phyloP scores from a whole-genome alignment of 768 basidiomycete species.

The Clitopilus passeckerianus region DNA sequence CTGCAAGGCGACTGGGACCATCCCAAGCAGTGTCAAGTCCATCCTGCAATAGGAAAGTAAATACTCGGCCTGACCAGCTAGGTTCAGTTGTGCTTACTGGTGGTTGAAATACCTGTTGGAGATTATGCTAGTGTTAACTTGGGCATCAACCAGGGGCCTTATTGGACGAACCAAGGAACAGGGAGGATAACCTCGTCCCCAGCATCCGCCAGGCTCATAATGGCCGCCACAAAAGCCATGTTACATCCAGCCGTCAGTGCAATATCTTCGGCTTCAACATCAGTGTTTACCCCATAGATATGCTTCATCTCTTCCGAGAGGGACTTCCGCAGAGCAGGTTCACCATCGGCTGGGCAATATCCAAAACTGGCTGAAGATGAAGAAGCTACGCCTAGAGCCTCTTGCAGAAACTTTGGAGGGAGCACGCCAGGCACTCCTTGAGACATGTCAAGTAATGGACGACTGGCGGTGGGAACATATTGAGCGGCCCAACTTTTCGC shows the following conservation, averaged over 20 bases:
- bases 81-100: conserved; percentile 31
- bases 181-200: conserved; percentile 74
- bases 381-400: conserved; percentile 40
- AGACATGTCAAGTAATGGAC: conserved; percentile 63
- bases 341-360: conserved; percentile 60
- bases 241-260: conserved; percentile 71
- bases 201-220: conserved; percentile 61
- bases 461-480: conserved; percentile 33
- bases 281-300: conserved; percentile 46
- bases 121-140: not conserved
- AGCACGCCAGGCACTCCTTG: conserved; percentile 71
- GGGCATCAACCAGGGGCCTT: not conserved
- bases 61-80: not conserved
- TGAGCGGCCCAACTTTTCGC: conserved; percentile 52
- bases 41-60: conserved; percentile 36
- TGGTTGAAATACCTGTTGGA: conserved; percentile 59
- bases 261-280: conserved; percentile 53
- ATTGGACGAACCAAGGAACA: conserved; percentile 50
- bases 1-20: conserved; percentile 52
- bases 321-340: conserved; percentile 42
- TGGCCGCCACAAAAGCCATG: conserved; percentile 58
- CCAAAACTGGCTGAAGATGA: conserved; percentile 40
- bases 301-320: conserved; percentile 57
- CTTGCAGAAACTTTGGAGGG: conserved; percentile 48
- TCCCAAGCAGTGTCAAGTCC: conserved; percentile 58